Evolutionary conservation across 768 basidiomycete species (phyloP).

Genomic region (Serpula lacrymans): DNA sequence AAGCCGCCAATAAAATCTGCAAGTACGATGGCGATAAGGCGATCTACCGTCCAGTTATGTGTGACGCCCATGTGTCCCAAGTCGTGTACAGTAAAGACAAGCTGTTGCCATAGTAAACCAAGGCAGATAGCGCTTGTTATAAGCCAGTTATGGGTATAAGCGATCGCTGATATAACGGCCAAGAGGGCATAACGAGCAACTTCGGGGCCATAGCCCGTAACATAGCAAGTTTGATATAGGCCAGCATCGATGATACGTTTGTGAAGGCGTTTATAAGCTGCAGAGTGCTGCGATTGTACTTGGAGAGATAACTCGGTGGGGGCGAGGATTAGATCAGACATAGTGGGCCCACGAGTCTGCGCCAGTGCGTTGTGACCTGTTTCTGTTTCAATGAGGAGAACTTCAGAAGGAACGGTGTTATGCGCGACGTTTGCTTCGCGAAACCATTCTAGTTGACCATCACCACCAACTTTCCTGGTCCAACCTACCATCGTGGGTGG

Average conservation of each 20-base stretch:
- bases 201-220: slow-evolving; percentile 92
- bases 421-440: slow-evolving; percentile 56
- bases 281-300: slow-evolving; percentile 63
- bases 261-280: slow-evolving; percentile 80
- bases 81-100: slow-evolving; percentile 91
- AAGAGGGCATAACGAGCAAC: slow-evolving; percentile 73
- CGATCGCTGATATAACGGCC: slow-evolving; percentile 51
- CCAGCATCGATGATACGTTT: slow-evolving; percentile 71
- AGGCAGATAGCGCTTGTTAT: slow-evolving; percentile 75
- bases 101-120: slow-evolving; percentile 92
- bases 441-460: slow-evolving; percentile 51
- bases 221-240: slow-evolving; percentile 78
- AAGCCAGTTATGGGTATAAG: slow-evolving; percentile 65
- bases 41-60: slow-evolving; percentile 79
- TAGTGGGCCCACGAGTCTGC: slow-evolving; percentile 37
- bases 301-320: slow-evolving; percentile 53
- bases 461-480: slow-evolving; percentile 54
- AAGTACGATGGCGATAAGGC: slow-evolving; percentile 72
- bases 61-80: slow-evolving; percentile 94
- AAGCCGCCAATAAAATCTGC: slow-evolving; percentile 90
- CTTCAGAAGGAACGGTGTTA: slow-evolving; percentile 46
- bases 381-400: slow-evolving; percentile 60
- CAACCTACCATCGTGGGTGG: slow-evolving; percentile 88
- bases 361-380: slow-evolving; percentile 21
- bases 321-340: slow-evolving; percentile 45